Base-by-base conservation (phyloP, 129 eudicot species). In the Flaveria brownii region DNA sequence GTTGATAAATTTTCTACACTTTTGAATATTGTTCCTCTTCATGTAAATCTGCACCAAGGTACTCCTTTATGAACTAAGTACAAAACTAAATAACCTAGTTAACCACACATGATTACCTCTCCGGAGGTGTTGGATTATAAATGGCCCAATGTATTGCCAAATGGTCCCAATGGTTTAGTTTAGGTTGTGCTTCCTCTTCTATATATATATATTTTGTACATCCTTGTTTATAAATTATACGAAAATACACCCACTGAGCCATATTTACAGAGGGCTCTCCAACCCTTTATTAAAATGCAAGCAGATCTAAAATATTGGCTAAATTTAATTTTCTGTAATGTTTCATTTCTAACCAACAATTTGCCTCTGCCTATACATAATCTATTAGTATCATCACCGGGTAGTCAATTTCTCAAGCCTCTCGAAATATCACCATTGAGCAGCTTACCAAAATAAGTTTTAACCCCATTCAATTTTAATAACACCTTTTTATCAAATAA, bases 271-370 rank as follows among this genome's bases (percentile, higher is more conserved):
- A 49, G 1, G 50, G 25, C 22, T 47, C 64, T 49, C 63, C 43
- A 14, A 77, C 12, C 45, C 45, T 52, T 30, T 52, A 76, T 42
- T 71, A 6, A 52, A 72, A 17, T 54, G 81, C 17, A 72, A 68
- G 16, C 6, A 42, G 17, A 68, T 41, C 52, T 18, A 13, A 17
- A 41, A 42, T 20, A 3, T 46, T 74, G 46, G 28, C 71, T 22
- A 1, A 64, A 62, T 13, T 10, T 15, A 12, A 45, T 3, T 30
- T 52, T 64, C 39, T 43, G 10, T 26, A 22, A 16, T 41, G 46
- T 68, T 26, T 6, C 47, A 11, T 56, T 77, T 42, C 23, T 36
- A 20, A 41, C 69, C 72, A 55, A 77, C 60, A 68, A 25, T 42
- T 22, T 42, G 50, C 46, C 50, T 77, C 55, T 52, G 16, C 18